Evolutionary conservation across 2,329 filamentous ascomycete genomes (phyloP).

Genomic region (Fusarium robinianum): DNA sequence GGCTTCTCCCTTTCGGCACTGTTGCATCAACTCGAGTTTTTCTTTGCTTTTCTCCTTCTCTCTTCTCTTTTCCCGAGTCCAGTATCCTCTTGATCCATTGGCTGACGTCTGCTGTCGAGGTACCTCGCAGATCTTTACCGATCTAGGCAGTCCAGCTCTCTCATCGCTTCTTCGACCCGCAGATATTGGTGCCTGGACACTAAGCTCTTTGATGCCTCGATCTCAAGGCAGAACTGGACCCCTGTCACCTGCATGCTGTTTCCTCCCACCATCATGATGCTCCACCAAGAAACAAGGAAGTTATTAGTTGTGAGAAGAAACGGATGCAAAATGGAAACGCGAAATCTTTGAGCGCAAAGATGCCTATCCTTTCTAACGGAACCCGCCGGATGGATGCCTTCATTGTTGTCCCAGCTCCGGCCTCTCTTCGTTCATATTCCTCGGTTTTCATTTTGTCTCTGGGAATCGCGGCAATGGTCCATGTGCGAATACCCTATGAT

Average conservation of each 20-base stretch:
- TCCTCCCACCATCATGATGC: conserved; percentile 21
- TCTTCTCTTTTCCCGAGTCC: conserved; percentile 10
- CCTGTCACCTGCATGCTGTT: conserved; percentile 13
- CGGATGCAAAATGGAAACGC: too few relatives aligned
- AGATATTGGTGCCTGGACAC: conserved; percentile 6
- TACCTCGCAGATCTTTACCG: conserved; percentile 25
- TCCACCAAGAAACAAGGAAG: conserved; percentile 27
- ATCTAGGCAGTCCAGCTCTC: conserved; percentile 11
- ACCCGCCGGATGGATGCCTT: conserved; percentile 24
- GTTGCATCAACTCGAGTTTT: conserved; percentile 14
- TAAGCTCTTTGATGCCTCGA: conserved; percentile 19
- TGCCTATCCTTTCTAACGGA: too few relatives aligned
- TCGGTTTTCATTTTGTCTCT: conserved; percentile 2
- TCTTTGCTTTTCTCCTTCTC: conserved; percentile 18
- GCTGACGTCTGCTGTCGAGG: conserved; percentile 8
- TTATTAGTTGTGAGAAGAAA: conserved; percentile 22
- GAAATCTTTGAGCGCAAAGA: neutral
- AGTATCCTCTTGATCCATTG: conserved; percentile 20
- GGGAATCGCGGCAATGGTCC: conserved; percentile 1
- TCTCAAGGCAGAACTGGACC: conserved; percentile 27
- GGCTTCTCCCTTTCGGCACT: conserved; percentile 4
- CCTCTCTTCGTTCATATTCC: conserved; percentile 9
- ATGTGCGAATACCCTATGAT: conserved; percentile 4
- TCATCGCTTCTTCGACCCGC: conserved; percentile 21
- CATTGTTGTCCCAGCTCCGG: conserved; percentile 13